phyloP scores from a whole-genome alignment of 495 filamentous ascomycete genomes.

The Monascus purpureus region DNA sequence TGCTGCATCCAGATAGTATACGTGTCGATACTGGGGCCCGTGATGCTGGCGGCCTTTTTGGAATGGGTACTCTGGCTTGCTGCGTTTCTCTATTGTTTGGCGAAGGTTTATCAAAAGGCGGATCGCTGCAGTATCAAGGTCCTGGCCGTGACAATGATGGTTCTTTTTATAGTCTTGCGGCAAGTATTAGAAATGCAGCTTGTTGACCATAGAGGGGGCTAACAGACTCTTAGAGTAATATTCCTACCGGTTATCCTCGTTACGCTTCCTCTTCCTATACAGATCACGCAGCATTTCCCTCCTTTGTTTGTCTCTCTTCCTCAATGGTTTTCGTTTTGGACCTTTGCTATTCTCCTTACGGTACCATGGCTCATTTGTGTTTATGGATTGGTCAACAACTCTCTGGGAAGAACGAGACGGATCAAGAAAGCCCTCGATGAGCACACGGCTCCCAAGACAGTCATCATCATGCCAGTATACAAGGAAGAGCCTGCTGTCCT shows the following conservation, averaged over 20 bases:
- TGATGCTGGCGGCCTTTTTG: slow-evolving; percentile 73
- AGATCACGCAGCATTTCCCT: slow-evolving; percentile 60
- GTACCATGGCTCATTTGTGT: slow-evolving; percentile 91
- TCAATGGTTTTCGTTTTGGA: slow-evolving; percentile 95
- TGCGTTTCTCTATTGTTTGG: slow-evolving; percentile 82
- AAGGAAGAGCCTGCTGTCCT: slow-evolving; percentile 83
- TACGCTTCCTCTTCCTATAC: slow-evolving; percentile 70
- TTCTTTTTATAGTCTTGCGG: slow-evolving; percentile 63
- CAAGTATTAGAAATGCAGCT: slow-evolving; percentile 23
- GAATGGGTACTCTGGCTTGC: slow-evolving; percentile 94
- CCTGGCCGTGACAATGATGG: slow-evolving; percentile 60
- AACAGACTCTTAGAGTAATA: slow-evolving; percentile 41
- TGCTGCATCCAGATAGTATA: slow-evolving; percentile 52
- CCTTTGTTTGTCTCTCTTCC: slow-evolving; percentile 47
- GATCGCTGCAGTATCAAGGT: slow-evolving; percentile 70
- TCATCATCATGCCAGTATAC: slow-evolving; percentile 96
- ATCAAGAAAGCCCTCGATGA: slow-evolving; percentile 81
- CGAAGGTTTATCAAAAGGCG: slow-evolving; percentile 82
- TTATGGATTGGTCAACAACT: slow-evolving; percentile 76
- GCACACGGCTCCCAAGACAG: slow-evolving; percentile 77
- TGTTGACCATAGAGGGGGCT: slow-evolving; percentile 1
- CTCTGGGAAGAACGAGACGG: slow-evolving; percentile 62
- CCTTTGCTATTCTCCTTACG: slow-evolving; percentile 73
- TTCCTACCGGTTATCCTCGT: slow-evolving; percentile 94
- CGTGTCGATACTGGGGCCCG: slow-evolving; percentile 62